These are phyloP conservation scores for Dothideomycetidae sp. DNA, from an alignment of 2,329 filamentous ascomycete species.

Conservation along the genomic window DNA sequence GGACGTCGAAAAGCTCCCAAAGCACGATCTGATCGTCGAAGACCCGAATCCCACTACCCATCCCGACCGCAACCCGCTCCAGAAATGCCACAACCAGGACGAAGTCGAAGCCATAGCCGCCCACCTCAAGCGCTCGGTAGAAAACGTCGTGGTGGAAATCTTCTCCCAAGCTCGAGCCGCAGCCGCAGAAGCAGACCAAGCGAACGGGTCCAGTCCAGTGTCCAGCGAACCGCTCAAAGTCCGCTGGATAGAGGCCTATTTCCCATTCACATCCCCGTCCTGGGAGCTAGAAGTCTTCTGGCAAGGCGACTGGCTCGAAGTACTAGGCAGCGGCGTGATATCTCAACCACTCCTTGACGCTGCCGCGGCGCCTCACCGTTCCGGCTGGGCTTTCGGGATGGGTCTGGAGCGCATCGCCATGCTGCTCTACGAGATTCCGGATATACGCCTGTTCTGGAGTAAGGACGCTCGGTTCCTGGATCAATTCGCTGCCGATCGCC, in stretches of 20 bases:
- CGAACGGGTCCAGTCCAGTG: conserved; percentile 11
- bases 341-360: conserved; percentile 68
- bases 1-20: conserved; percentile 58
- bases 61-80: conserved; percentile 67
- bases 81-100: conserved; percentile 53
- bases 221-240: conserved; percentile 51
- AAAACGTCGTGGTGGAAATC: conserved; percentile 78
- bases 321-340: conserved; percentile 83
- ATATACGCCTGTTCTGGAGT: conserved; percentile 96
- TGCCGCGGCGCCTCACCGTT: conserved; percentile 56
- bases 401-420: conserved; percentile 93
- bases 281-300: conserved; percentile 97
- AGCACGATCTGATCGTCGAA: conserved; percentile 61
- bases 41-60: conserved; percentile 72
- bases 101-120: conserved; percentile 72
- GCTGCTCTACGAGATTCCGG: conserved; percentile 89
- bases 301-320: conserved; percentile 87
- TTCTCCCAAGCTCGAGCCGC: conserved; percentile 64
- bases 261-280: conserved; percentile 88
- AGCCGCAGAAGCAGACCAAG: conserved; percentile 33
- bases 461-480: conserved; percentile 67
- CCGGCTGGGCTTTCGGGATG: conserved; percentile 93
- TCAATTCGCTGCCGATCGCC: conserved; percentile 51
- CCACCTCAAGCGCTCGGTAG: conserved; percentile 79
- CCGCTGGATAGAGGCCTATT: conserved; percentile 93